A percentile compares a stretch with the other conserved stretches of the same genome.
These are phyloP conservation scores for Agroathelia rolfsii DNA, from an alignment of 1,284 basidiomycete genomes.

Conservation along the genomic window DNA sequence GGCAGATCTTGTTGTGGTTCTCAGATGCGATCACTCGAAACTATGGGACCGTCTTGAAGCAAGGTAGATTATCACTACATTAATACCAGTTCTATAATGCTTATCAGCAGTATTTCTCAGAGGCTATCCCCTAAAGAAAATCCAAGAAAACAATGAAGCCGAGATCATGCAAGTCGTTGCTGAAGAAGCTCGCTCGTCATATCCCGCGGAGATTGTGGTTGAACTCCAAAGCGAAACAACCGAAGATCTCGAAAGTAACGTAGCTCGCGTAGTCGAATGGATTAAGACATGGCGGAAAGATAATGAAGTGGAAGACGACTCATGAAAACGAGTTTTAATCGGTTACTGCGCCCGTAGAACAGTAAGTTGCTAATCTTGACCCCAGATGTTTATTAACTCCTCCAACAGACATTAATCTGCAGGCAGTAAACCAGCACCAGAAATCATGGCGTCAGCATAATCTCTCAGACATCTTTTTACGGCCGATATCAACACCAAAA, in stretches of 20 bases:
- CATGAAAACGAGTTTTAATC: no score
- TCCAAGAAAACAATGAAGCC: constrained; percentile 96
- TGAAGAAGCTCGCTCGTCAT: constrained; percentile 83
- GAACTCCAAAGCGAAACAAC: constrained; percentile 75
- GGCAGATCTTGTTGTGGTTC: constrained; percentile 93
- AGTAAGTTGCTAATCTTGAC: no score
- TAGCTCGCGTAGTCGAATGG: constrained; percentile 81
- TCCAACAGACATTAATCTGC: no score
- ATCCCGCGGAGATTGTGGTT: constrained; percentile 79
- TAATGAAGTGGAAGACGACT: constrained; percentile 14
- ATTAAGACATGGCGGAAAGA: constrained; percentile 69
- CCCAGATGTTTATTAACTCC: no score
- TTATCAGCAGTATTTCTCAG: constrained; percentile 31
- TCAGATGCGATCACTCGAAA: constrained; percentile 80
- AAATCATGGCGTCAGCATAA: no score
- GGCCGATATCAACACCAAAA: no score
- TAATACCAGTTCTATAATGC: background rate
- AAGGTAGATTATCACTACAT: constrained; percentile 44
- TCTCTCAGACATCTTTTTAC: no score
- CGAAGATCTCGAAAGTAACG: constrained; percentile 82
- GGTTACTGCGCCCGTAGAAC: no score
- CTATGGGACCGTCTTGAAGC: constrained; percentile 94
- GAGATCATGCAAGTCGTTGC: constrained; percentile 96
- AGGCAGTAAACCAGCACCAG: no score
- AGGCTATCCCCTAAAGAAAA: constrained; percentile 84